phyloP scores from a whole-genome alignment of 495 filamentous ascomycete species.

The Penicillium fimorum region DNA sequence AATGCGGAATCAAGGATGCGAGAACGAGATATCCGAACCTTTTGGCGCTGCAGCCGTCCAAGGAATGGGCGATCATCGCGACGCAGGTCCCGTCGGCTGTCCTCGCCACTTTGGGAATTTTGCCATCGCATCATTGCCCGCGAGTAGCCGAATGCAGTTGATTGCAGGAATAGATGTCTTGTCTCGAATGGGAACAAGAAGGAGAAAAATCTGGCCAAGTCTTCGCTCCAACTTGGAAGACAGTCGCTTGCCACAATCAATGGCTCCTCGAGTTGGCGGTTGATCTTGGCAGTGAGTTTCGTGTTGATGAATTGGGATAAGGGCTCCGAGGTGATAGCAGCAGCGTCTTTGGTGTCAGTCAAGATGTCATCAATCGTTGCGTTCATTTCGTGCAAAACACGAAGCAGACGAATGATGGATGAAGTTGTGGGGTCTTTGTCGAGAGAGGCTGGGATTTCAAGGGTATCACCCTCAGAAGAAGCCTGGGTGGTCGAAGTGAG shows the following conservation, averaged over 20 bases:
- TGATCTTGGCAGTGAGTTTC: slow-evolving; percentile 98
- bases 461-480: slow-evolving; percentile 42
- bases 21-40: slow-evolving; percentile 89
- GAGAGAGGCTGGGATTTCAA: slow-evolving; percentile 75
- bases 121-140: slow-evolving; percentile 98
- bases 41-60: slow-evolving; percentile 92
- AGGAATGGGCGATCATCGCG: slow-evolving; percentile 89
- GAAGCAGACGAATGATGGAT: slow-evolving; percentile 83
- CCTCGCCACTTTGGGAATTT: slow-evolving; percentile 78
- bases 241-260: slow-evolving; percentile 97
- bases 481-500: slow-evolving; percentile 54
- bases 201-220: slow-evolving; percentile 91
- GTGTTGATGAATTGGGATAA: slow-evolving; percentile 97
- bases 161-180: slow-evolving; percentile 93
- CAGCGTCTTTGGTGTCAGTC: slow-evolving; percentile 72
- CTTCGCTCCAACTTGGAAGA: slow-evolving; percentile 94
- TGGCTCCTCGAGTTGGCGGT: slow-evolving; percentile 96
- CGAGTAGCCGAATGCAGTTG: slow-evolving; percentile 96
- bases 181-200: slow-evolving; percentile 99
- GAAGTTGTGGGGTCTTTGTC: slow-evolving; percentile 79
- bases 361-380: slow-evolving; percentile 95
- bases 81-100: slow-evolving; percentile 73
- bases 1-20: slow-evolving; percentile 94
- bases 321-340: slow-evolving; percentile 76
- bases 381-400: slow-evolving; percentile 91